phyloP scores from a whole-genome alignment of 306 rosid genomes.

The Medicago ruthenica region DNA sequence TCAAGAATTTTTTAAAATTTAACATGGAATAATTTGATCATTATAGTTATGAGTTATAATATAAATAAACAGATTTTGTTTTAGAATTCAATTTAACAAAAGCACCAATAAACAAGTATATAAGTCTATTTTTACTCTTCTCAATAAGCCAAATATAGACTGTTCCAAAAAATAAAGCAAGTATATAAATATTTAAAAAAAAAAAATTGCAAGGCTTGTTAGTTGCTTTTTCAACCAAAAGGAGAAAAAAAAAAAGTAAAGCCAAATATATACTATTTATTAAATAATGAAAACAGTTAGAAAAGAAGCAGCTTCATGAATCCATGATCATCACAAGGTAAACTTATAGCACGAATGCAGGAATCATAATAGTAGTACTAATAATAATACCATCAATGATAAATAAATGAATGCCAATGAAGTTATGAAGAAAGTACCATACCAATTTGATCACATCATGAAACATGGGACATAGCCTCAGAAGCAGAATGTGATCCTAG shows the following conservation, averaged over 20 bases:
- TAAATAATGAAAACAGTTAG: slow-evolving; percentile 19
- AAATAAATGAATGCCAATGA: background rate
- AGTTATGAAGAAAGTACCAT: slow-evolving; percentile 21
- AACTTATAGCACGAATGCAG: too few species aligned
- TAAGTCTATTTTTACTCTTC: background rate
- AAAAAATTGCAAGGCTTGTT: background rate
- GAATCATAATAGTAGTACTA: too few species aligned
- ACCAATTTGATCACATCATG: slow-evolving; percentile 40
- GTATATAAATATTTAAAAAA: too few species aligned
- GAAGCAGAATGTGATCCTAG: slow-evolving; percentile 23
- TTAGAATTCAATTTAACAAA: too few species aligned
- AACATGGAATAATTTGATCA: too few species aligned
- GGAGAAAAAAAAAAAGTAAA: background rate
- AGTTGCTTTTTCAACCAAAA: background rate
- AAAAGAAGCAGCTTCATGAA: slow-evolving; percentile 34
- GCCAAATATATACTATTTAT: background rate
- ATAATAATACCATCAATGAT: background rate
- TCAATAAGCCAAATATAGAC: background rate
- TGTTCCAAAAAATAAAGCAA: too few species aligned
- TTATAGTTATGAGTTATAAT: too few species aligned
- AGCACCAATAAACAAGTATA: background rate
- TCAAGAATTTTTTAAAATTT: too few species aligned
- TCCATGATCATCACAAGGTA: background rate
- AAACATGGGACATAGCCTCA: slow-evolving; percentile 17
- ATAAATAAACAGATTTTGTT: too few species aligned